Base-by-base conservation (phyloP, 305 asterid genomes). In the Solanum hybrid region DNA sequence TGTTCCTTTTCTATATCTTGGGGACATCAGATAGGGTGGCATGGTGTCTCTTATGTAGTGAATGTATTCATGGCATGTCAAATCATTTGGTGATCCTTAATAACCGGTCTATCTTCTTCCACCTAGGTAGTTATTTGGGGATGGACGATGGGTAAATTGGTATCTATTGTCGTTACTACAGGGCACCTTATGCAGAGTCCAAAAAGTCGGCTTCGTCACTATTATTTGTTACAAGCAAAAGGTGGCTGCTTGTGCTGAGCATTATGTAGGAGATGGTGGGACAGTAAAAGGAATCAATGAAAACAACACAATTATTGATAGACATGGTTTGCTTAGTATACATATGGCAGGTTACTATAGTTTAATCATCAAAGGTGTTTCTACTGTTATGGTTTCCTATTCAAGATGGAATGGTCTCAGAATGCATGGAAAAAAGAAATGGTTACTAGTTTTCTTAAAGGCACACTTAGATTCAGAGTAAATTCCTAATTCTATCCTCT, bases 251-350 rank as follows among this genome's bases (percentile, higher is more conserved):
- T 94, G 97, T 39, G 97, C 97, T 16, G 93, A 95, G 89, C 97
- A 95, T 83, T 96, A 91, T 67, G 95, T 96, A 10, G 97, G 95
- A 20, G 98, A 96, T 91, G 97, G 98, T 64, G 98, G 98, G 87
- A 96, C 98, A 37, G 89, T 87, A 37, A 92, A 90, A 42, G 97
- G 96, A 89, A 92, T 94, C 42, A 92, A 96, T 86, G 89, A 86
- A 88, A 91, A 94, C 90, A 91, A 96, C 80, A 95, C 96, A 0
- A 76, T 92, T 75, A 90, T 87, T 34, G 90, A 92, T 89, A 84
- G 86, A 57, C 93, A 94, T 64, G 93, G 89, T 11, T 67, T 96
- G 92, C 95, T 94, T 42, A 89, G 94, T 40, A 91, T 93, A 64
- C 98, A 96, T 76, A 96, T 96, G 97, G 91, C 95, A 2, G 92